These are phyloP conservation scores for Hypoxylon sp. DNA, from an alignment of 2,329 filamentous ascomycete species.

Conservation along the genomic window DNA sequence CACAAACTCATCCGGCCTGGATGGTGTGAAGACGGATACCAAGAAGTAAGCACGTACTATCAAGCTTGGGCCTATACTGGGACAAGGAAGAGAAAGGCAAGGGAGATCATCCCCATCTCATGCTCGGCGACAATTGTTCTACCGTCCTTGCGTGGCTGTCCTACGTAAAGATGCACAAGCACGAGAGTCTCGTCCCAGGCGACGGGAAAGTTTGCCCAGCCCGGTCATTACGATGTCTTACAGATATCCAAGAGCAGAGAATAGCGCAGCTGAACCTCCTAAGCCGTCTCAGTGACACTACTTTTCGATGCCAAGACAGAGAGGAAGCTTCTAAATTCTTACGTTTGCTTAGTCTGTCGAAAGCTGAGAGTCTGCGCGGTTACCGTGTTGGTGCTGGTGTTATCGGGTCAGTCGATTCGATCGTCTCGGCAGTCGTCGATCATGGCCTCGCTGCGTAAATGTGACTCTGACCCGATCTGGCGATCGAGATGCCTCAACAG, in stretches of 20 bases:
- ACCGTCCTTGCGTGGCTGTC: neutral
- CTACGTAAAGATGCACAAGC: neutral
- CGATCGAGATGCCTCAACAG: neutral
- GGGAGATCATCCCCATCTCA: neutral
- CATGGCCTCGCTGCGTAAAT: neutral
- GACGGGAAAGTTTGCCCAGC: neutral
- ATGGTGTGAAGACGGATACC: neutral
- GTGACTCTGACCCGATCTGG: neutral
- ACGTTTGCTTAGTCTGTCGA: neutral
- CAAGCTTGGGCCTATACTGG: neutral
- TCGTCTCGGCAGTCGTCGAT: slow-evolving; percentile 4
- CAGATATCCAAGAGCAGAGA: neutral
- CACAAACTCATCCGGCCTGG: neutral
- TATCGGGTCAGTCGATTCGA: neutral
- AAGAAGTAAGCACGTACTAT: neutral
- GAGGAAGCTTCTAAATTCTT: slow-evolving; percentile 9
- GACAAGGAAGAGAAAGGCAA: neutral
- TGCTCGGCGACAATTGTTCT: neutral
- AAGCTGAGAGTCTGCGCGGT: slow-evolving; percentile 4
- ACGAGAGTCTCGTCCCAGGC: neutral
- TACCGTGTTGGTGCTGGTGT: slow-evolving; percentile 8
- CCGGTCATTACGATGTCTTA: slow-evolving; percentile 1
- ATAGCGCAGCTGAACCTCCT: neutral
- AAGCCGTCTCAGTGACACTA: slow-evolving; percentile 4
- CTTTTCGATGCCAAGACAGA: slow-evolving; percentile 7